Conservation (phyloP, 2,329 filamentous ascomycete species). For the Fusarium redolens region DNA sequence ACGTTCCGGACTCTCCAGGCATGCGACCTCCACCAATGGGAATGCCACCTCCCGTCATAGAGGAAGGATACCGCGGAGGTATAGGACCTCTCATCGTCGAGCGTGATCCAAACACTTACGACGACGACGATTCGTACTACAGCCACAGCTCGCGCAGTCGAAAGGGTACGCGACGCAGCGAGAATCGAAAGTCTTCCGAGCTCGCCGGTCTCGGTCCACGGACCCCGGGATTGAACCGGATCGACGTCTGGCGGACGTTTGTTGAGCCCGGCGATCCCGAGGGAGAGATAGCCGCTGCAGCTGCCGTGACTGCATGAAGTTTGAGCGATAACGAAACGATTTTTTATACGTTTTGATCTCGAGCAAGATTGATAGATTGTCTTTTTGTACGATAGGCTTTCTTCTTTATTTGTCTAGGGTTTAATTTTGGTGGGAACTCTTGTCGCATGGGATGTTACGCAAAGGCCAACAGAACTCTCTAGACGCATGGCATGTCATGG, state of each 20-base stretch:
- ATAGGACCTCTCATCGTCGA: slow-evolving; percentile 39
- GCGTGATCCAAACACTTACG: slow-evolving; percentile 47
- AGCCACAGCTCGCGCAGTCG: slow-evolving; percentile 46
- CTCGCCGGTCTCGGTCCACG: slow-evolving; percentile 61
- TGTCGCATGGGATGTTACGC: slow-evolving; percentile 13
- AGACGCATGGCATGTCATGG: slow-evolving; percentile 19
- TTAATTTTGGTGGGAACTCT: slow-evolving; percentile 7
- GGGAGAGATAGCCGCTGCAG: slow-evolving; percentile 42
- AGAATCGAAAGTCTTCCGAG: slow-evolving; percentile 54
- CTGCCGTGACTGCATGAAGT: slow-evolving; percentile 10
- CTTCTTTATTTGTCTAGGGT: slow-evolving; percentile 8
- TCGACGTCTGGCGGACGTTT: slow-evolving; percentile 61
- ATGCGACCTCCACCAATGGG: slow-evolving; percentile 50
- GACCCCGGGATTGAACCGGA: slow-evolving; percentile 59
- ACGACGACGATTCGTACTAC: slow-evolving; percentile 47
- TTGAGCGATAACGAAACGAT: neutral
- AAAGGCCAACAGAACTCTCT: slow-evolving; percentile 38
- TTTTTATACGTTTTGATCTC: slow-evolving; percentile 7
- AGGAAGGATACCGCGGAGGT: slow-evolving; percentile 32
- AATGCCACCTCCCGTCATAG: slow-evolving; percentile 45
- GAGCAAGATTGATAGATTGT: slow-evolving; percentile 19
- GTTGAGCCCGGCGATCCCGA: slow-evolving; percentile 58
- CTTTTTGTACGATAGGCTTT: slow-evolving; percentile 16
- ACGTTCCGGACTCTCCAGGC: slow-evolving; percentile 31
- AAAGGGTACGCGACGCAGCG: slow-evolving; percentile 43